These are phyloP conservation scores for Pontederia paniculata DNA, from an alignment of 176 grass and related monocot species.

Conservation along the genomic window DNA sequence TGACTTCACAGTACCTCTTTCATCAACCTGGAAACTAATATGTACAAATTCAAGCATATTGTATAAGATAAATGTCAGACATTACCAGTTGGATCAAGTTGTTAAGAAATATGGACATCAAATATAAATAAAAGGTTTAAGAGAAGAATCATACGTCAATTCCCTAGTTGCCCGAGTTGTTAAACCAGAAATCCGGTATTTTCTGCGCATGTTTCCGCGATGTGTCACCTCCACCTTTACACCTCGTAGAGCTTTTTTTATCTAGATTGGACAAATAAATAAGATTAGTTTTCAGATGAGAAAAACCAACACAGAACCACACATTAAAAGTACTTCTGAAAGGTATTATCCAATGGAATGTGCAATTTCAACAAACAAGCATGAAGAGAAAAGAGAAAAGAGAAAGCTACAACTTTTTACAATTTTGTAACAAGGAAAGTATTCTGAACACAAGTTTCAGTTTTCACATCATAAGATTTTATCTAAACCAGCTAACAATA, in stretches of 20 bases:
- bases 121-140: not conserved
- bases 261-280: constrained; percentile 30
- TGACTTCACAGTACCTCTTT: constrained; percentile 67
- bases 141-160: constrained; percentile 38
- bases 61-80: not conserved
- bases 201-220: constrained; percentile 80
- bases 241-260: constrained; percentile 82
- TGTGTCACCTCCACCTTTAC: constrained; percentile 96
- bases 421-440: no score
- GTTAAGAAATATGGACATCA: not conserved
- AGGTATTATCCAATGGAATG: no score
- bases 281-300: not conserved
- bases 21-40: constrained; percentile 69
- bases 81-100: not conserved
- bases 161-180: constrained; percentile 67
- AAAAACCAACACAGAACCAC: not conserved
- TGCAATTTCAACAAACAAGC: no score
- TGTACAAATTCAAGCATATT: constrained; percentile 1
- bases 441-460: not conserved
- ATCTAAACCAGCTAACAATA: not conserved
- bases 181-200: constrained; percentile 80
- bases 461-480: not conserved
- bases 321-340: not conserved
- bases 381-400: no score
- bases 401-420: no score